Evolutionary conservation across 2,329 filamentous ascomycete genomes (phyloP).

Genomic region (Drechslera avenae): DNA sequence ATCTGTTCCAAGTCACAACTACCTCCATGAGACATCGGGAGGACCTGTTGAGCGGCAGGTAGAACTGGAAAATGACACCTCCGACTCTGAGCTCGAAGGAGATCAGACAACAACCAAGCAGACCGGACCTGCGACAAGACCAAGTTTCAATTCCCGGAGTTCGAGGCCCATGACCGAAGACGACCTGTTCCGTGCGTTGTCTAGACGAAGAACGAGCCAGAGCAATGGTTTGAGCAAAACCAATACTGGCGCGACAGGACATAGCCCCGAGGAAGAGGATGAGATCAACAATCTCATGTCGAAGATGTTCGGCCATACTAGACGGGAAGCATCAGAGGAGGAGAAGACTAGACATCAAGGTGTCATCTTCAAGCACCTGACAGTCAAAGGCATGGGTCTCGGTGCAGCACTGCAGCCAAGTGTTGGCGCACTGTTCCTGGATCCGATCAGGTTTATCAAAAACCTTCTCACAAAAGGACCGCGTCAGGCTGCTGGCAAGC

Average conservation of each 20-base stretch:
- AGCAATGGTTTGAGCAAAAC: constrained; percentile 28
- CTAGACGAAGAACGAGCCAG: constrained; percentile 54
- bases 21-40: constrained; percentile 3
- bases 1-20: neutral
- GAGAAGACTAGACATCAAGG: constrained; percentile 73
- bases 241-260: constrained; percentile 31
- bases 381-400: constrained; percentile 64
- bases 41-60: constrained; percentile 21
- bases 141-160: constrained; percentile 22
- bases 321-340: constrained; percentile 69
- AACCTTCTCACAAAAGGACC: constrained; percentile 56
- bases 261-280: constrained; percentile 48
- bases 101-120: constrained; percentile 28
- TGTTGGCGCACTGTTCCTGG: constrained; percentile 65
- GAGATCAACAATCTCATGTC: constrained; percentile 69
- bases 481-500: constrained; percentile 51
- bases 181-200: constrained; percentile 58
- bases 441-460: constrained; percentile 60
- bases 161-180: constrained; percentile 55
- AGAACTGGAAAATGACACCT: constrained; percentile 20
- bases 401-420: constrained; percentile 67
- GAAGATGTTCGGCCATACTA: constrained; percentile 69
- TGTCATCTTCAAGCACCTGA: constrained; percentile 68
- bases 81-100: constrained; percentile 31
- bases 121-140: constrained; percentile 19